Evolutionary conservation across 306 rosid genomes (phyloP).

Genomic region (Myrica gale): DNA sequence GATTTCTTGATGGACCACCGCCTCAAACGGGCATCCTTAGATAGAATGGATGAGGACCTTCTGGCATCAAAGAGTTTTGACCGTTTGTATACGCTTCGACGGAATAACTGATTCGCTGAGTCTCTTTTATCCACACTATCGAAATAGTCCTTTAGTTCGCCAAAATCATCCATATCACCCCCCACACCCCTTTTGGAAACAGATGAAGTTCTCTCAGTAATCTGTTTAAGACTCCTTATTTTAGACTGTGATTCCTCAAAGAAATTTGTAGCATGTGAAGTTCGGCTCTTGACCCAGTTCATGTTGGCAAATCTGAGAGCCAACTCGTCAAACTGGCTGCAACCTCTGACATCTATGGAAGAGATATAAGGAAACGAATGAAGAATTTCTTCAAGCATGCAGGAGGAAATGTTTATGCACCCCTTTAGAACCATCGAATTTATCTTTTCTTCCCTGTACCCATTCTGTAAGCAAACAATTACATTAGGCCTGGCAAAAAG

Average conservation of each 20-base stretch:
- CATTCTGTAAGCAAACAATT: slow-evolving; percentile 64
- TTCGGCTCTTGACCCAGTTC: slow-evolving; percentile 80
- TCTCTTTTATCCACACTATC: slow-evolving; percentile 96
- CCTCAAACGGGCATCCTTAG: slow-evolving; percentile 98
- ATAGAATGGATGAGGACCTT: slow-evolving; percentile 89
- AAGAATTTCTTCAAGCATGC: slow-evolving; percentile 75
- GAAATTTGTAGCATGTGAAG: slow-evolving; percentile 38
- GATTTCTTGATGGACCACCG: slow-evolving; percentile 94
- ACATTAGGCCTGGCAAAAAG: slow-evolving; percentile 30
- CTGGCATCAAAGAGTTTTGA: slow-evolving; percentile 95
- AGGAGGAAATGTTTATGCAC: slow-evolving; percentile 67
- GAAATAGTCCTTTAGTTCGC: slow-evolving; percentile 86
- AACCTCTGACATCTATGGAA: slow-evolving; percentile 79
- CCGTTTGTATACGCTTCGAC: slow-evolving; percentile 84
- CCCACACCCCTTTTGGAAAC: slow-evolving; percentile 55
- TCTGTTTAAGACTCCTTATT: slow-evolving; percentile 67
- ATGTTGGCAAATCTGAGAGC: slow-evolving; percentile 55
- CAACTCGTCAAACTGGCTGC: slow-evolving; percentile 79
- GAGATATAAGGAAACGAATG: slow-evolving; percentile 64
- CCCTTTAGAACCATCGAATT: slow-evolving; percentile 68
- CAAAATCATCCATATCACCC: slow-evolving; percentile 70
- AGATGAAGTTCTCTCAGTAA: slow-evolving; percentile 56
- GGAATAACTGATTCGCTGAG: slow-evolving; percentile 70
- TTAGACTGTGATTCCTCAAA: slow-evolving; percentile 62
- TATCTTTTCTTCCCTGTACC: slow-evolving; percentile 66